Conservation (phyloP, 768 basidiomycete species). For the Paxillus rubicundulus region DNA sequence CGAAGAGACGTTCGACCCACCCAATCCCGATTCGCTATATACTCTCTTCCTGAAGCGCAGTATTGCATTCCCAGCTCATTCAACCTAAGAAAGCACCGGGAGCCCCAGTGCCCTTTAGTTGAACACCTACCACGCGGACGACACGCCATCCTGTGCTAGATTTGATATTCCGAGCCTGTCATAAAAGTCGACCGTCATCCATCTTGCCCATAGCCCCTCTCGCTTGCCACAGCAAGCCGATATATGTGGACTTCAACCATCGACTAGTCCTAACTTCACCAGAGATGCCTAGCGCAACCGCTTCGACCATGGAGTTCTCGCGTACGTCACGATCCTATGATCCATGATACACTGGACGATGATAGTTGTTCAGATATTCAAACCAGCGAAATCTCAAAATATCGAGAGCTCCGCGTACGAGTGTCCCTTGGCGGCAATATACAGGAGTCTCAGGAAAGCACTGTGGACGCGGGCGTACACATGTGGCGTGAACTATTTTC, state of each 20-base stretch:
- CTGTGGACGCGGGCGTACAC: conserved; percentile 22
- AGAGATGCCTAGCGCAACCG: conserved; percentile 18
- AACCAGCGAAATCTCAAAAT: conserved; percentile 20
- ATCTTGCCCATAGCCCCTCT: conserved; percentile 34
- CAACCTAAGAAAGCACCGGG: conserved; percentile 12
- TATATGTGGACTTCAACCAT: conserved; percentile 20
- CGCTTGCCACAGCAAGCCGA: conserved; percentile 22
- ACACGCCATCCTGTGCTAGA: conserved; percentile 33
- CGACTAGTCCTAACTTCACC: conserved; percentile 6
- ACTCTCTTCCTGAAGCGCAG: conserved; percentile 16
- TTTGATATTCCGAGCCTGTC: conserved; percentile 29
- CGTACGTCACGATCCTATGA: conserved; percentile 12
- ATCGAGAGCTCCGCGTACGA: conserved; percentile 24
- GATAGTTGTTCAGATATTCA: conserved; percentile 18
- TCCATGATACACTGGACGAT: background rate
- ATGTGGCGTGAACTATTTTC: conserved; percentile 30
- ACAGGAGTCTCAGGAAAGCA: conserved; percentile 30
- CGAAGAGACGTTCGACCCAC: conserved; percentile 28
- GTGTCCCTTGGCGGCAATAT: conserved; percentile 27
- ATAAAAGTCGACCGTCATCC: conserved; percentile 25
- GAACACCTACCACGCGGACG: conserved; percentile 25
- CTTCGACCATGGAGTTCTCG: conserved; percentile 24
- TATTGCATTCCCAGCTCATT: conserved; percentile 18
- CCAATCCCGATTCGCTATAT: conserved; percentile 29
- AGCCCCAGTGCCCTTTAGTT: conserved; percentile 11